Evolutionary conservation across 176 grass and related monocot species (phyloP).

Genomic region (Stipa capillata): DNA sequence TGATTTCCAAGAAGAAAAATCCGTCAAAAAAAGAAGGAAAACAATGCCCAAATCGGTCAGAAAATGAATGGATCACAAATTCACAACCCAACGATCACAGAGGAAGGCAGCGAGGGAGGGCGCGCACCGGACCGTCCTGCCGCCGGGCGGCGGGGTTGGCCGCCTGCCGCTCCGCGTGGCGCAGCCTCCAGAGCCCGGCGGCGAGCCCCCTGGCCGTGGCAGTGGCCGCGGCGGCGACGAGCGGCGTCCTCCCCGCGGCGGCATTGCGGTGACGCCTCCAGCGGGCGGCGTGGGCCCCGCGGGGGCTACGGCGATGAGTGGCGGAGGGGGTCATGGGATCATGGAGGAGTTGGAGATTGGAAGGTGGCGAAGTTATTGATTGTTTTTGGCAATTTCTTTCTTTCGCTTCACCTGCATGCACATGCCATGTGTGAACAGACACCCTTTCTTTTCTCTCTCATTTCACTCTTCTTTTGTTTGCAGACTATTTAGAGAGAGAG

Average conservation of each 20-base stretch:
- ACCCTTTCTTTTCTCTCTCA: no score
- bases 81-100: not conserved
- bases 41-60: not conserved
- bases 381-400: not conserved
- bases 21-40: not conserved
- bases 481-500: no score
- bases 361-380: conserved; percentile 3
- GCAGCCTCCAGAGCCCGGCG: conserved; percentile 42
- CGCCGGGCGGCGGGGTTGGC: not conserved
- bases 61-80: not conserved
- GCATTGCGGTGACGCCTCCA: conserved; percentile 21
- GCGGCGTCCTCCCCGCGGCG: not conserved
- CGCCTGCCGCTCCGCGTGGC: conserved; percentile 10
- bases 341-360: not conserved
- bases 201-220: conserved; percentile 42
- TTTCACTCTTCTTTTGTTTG: no score
- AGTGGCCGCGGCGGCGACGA: not conserved
- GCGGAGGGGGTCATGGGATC: conserved; percentile 26
- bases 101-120: not conserved
- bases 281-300: not conserved
- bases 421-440: conserved; percentile 30
- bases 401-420: conserved; percentile 24
- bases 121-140: not conserved
- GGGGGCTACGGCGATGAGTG: conserved; percentile 5
- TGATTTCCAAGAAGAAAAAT: no score